Conservation (phyloP, 2,329 filamentous ascomycete genomes). For the Neofusicoccum laricinum region DNA sequence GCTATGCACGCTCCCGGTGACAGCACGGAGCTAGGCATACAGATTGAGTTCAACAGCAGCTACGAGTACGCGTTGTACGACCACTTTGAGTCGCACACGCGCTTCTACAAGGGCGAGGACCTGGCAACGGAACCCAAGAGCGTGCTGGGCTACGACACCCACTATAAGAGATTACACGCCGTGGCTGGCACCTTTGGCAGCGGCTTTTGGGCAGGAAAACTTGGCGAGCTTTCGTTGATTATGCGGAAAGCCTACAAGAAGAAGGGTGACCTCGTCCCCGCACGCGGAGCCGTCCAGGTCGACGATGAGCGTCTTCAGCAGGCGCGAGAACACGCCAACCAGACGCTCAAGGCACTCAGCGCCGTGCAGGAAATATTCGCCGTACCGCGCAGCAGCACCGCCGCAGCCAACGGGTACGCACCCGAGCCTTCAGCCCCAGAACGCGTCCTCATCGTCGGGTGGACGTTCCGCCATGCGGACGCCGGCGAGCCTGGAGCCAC, state of each 20-base stretch:
- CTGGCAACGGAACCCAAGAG: conserved; percentile 26
- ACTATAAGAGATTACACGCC: conserved; percentile 27
- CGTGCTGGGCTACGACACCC: conserved; percentile 25
- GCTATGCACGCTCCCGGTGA: conserved; percentile 33
- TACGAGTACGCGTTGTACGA: conserved; percentile 30
- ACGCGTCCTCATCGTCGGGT: conserved; percentile 36
- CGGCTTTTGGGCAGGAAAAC: conserved; percentile 39
- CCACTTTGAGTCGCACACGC: conserved; percentile 31
- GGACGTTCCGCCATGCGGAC: conserved; percentile 35
- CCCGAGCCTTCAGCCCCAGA: conserved; percentile 14
- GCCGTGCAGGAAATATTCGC: conserved; percentile 44
- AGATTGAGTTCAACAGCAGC: conserved; percentile 33
- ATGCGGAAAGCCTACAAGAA: conserved; percentile 17
- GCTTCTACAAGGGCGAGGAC: conserved; percentile 32
- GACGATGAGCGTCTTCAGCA: conserved; percentile 19
- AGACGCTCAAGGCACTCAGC: conserved; percentile 35
- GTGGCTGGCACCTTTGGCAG: conserved; percentile 38
- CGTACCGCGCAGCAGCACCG: conserved; percentile 25
- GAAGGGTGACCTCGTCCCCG: conserved; percentile 7
- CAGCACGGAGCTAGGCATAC: conserved; percentile 30
- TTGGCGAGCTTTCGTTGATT: conserved; percentile 17
- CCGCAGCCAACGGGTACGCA: conserved; percentile 2
- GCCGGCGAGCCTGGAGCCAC: conserved; percentile 29
- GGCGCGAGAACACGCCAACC: conserved; percentile 24
- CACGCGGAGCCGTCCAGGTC: conserved; percentile 4